These are phyloP conservation scores for Trypanosoma lewisi DNA, from an alignment of 208 protist genomes.

Conservation along the genomic window DNA sequence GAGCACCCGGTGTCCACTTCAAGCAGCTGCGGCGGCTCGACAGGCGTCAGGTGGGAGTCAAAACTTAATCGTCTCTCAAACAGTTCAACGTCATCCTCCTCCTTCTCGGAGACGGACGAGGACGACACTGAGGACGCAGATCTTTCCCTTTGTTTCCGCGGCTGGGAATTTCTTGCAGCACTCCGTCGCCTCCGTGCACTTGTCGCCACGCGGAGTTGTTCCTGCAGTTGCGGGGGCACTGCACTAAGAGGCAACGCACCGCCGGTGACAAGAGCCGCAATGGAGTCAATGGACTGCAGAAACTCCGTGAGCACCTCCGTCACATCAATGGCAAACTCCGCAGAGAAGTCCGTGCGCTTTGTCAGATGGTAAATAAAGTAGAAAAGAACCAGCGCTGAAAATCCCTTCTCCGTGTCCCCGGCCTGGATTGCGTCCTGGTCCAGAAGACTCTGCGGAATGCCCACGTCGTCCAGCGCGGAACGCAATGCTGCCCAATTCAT, in stretches of 20 bases:
- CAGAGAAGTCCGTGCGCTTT: conserved; percentile 69
- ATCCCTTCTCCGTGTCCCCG: conserved; percentile 48
- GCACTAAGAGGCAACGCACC: conserved; percentile 44
- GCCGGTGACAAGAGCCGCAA: conserved; percentile 60
- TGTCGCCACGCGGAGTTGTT: conserved; percentile 39
- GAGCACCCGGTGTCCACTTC: neutral
- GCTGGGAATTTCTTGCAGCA: conserved; percentile 18
- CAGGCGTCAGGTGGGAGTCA: conserved; percentile 1
- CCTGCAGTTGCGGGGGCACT: conserved; percentile 42
- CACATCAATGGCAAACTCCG: conserved; percentile 79
- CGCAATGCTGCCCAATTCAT: conserved; percentile 63
- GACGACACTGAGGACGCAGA: neutral
- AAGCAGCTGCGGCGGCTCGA: neutral
- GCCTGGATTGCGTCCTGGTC: conserved; percentile 33
- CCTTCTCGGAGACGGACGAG: neutral
- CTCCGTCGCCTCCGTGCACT: conserved; percentile 11
- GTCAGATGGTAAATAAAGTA: conserved; percentile 76
- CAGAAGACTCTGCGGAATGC: conserved; percentile 53
- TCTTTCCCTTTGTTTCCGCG: neutral
- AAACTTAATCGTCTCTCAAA: conserved; percentile 18
- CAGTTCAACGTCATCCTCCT: neutral
- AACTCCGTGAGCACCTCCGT: conserved; percentile 47
- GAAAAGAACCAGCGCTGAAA: conserved; percentile 73
- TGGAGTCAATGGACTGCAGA: conserved; percentile 76
- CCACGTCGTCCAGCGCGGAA: conserved; percentile 38